Evolutionary conservation across 345 rosid species (phyloP).

Genomic region (Acer saccharum): DNA sequence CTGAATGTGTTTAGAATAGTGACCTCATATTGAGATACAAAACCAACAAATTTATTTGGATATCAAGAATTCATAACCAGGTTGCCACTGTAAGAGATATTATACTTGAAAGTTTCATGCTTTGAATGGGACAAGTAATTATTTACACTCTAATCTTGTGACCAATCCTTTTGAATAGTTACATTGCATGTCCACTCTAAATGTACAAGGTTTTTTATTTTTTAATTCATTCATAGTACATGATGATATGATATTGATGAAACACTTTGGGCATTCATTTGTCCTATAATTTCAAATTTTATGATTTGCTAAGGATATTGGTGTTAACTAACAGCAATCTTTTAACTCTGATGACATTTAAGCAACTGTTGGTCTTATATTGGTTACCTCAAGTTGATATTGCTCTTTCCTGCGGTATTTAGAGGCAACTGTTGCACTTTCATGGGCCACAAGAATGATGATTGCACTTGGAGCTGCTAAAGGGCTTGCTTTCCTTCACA

Average conservation of each 20-base stretch:
- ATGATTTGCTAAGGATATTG: not conserved
- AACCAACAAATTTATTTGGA: not conserved
- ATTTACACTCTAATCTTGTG: not conserved
- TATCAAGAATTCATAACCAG: too few relatives aligned
- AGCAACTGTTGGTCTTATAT: not conserved
- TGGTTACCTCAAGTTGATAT: slow-evolving; percentile 27
- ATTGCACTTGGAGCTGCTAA: slow-evolving; percentile 98
- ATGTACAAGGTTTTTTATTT: not conserved
- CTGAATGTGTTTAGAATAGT: not conserved
- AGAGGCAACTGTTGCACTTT: slow-evolving; percentile 77
- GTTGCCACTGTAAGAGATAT: too few relatives aligned
- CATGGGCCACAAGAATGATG: slow-evolving; percentile 96
- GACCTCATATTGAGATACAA: not conserved
- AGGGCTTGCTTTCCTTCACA: slow-evolving; percentile 97
- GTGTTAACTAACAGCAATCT: not conserved
- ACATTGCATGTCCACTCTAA: not conserved
- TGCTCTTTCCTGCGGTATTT: slow-evolving; percentile 35
- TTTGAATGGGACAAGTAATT: not conserved
- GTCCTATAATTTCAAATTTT: not conserved
- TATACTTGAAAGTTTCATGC: too few relatives aligned
- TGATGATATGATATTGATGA: not conserved
- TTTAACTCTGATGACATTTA: not conserved
- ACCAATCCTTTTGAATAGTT: not conserved
- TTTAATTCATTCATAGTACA: not conserved
- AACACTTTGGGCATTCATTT: not conserved